Conservation (phyloP, 305 asterid species). For the Fraxinus baroniana region DNA sequence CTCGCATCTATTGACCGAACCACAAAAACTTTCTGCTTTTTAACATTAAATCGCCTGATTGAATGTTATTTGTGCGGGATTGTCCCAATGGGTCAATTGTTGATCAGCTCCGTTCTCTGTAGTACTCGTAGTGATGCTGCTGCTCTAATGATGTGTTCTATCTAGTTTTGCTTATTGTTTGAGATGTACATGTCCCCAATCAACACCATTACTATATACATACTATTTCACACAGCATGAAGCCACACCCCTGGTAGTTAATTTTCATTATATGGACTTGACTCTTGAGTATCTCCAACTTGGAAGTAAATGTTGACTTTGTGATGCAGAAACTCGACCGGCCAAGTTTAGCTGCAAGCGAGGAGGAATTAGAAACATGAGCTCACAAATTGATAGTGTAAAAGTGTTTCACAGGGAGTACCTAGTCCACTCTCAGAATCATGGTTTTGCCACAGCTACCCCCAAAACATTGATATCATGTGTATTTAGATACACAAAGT, state of each 20-base stretch:
- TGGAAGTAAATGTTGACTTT: neutral
- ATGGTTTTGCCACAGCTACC: neutral
- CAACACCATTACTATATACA: neutral
- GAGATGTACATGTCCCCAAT: neutral
- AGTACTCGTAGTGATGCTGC: neutral
- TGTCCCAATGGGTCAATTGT: neutral
- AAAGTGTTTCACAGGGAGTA: neutral
- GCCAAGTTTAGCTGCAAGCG: slow-evolving; percentile 20
- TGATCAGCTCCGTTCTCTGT: neutral
- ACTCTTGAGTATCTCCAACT: neutral
- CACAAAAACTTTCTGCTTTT: neutral
- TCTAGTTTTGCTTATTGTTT: neutral
- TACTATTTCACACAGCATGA: neutral
- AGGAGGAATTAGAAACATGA: slow-evolving; percentile 22
- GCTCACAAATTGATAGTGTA: neutral
- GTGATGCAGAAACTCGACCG: slow-evolving; percentile 44
- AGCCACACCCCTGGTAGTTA: neutral
- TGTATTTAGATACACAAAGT: too few relatives aligned
- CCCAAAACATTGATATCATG: neutral
- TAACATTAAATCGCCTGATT: neutral
- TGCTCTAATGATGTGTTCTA: neutral
- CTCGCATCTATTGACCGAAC: neutral
- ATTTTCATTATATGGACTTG: neutral
- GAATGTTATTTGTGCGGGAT: neutral
- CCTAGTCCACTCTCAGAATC: neutral